Evolutionary conservation across 164 flowering plant genomes (phyloP), one percentile per base, ranked within the genome.

Genomic region (Tetrastigma voinierianum): DNA sequence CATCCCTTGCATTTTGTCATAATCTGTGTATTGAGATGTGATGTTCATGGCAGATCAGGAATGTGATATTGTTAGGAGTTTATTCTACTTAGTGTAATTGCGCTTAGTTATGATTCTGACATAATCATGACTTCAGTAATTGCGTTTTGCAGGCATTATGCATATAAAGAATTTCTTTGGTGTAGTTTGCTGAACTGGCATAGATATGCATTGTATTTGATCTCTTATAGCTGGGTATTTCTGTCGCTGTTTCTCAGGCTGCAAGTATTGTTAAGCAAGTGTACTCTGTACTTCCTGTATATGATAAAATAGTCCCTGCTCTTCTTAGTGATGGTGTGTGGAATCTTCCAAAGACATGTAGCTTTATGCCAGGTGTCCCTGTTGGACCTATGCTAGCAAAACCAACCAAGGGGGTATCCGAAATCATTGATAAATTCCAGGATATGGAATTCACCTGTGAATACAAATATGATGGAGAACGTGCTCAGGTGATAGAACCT

Each of bases 381-480:
- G 70, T 96, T 75, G 98, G 99, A 55, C 97, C 99, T 57, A 96
- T 96, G 99, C 79, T 96, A 45, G 98, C 99, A 61, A 96, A 96
- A 70, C 95, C 96, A 53, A 93, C 99, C 9, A 96, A 90, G 55
- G 96, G 96, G 15, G 95, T 96, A 32, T 81, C 90, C 44, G 99
- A 93, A 75, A 96, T 96, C 62, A 51, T 90, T 57, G 90, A 87
- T 53, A 96, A 93, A 74, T 96, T 96, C 68, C 99, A 96, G 77
- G 88, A 84, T 69, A 86, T 74, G 72, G 96, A 82, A 59, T 91
- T 77, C 72, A 93, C 98, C 46, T 96, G 99, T 78, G 99, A 96
- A 76, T 96, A 96, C 81, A 96, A 96, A 81, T 96, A 96, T 81
- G 99, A 96, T 74, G 99, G 99, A 52, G 99, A 96, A 71, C 95